Conservation (phyloP, 1,284 basidiomycete species). For the Xerocomus minutiporus region DNA sequence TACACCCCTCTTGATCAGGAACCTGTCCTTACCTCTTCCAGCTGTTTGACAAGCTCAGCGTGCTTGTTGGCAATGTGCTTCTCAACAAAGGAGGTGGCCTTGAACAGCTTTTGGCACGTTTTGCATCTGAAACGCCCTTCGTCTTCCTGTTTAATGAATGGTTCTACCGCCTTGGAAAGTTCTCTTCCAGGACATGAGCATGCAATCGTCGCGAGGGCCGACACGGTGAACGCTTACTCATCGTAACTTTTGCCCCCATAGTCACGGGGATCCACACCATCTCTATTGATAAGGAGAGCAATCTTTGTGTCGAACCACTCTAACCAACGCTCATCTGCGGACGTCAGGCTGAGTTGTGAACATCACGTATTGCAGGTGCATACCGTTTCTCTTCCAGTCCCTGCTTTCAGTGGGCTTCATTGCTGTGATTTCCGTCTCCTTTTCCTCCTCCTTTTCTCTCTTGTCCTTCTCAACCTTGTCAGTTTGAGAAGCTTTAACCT, state of each 20-base stretch:
- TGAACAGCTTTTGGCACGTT: conserved; percentile 92
- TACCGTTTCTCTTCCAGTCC: conserved; percentile 70
- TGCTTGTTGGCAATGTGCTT: conserved; percentile 93
- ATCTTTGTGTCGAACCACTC: conserved; percentile 84
- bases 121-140: conserved; percentile 94
- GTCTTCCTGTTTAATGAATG: conserved; percentile 87
- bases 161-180: conserved; percentile 70
- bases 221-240: conserved; percentile 55
- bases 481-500: conserved; percentile 46
- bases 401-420: conserved; percentile 38
- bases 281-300: conserved; percentile 69
- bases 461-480: conserved; percentile 40
- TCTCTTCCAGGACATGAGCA: conserved; percentile 50
- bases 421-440: conserved; percentile 22
- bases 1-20: conserved; percentile 11
- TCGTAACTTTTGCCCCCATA: conserved; percentile 87
- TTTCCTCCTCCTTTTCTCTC: conserved; percentile 36
- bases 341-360: conserved; percentile 14
- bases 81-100: conserved; percentile 90
- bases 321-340: conserved; percentile 80
- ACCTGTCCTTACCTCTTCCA: conserved; percentile 61
- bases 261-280: conserved; percentile 75
- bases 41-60: conserved; percentile 67
- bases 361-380: conserved; percentile 19
- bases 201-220: conserved; percentile 7